Evolutionary conservation across 805 yeast species (phyloP).

Genomic region (Candida pseudofarinosa): DNA sequence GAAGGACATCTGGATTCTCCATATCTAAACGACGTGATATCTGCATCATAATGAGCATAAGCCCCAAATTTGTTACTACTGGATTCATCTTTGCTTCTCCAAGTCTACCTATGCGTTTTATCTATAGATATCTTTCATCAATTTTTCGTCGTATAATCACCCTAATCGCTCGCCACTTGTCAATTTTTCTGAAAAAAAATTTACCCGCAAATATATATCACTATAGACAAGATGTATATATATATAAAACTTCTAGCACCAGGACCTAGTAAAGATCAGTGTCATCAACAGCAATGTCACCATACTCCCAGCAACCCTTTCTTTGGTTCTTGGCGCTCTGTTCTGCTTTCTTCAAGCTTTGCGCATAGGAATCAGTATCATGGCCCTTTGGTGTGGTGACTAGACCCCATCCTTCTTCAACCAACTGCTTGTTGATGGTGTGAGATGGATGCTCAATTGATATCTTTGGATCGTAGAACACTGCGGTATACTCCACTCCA

Average conservation of each 20-base stretch:
- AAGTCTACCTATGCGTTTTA: not conserved
- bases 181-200: not conserved
- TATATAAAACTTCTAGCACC: no score
- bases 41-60: constrained; percentile 97
- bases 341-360: constrained; percentile 41
- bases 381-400: constrained; percentile 38
- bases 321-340: constrained; percentile 45
- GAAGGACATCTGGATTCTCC: constrained; percentile 71
- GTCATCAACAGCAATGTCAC: constrained; percentile 64
- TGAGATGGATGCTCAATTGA: constrained; percentile 51
- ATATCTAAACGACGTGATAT: constrained; percentile 83
- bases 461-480: constrained; percentile 54
- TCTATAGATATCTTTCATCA: not conserved
- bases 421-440: constrained; percentile 58
- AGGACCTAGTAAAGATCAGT: constrained; percentile 12
- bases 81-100: constrained; percentile 60
- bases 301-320: constrained; percentile 71
- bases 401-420: constrained; percentile 57
- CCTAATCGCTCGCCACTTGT: not conserved
- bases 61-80: constrained; percentile 74
- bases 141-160: not conserved
- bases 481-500: constrained; percentile 46
- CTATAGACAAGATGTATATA: no score
- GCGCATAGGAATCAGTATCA: constrained; percentile 30
- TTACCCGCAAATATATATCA: constrained; percentile 10